These are phyloP conservation scores for Annulohypoxylon stygium DNA, from an alignment of 495 filamentous ascomycete genomes.

Conservation along the genomic window DNA sequence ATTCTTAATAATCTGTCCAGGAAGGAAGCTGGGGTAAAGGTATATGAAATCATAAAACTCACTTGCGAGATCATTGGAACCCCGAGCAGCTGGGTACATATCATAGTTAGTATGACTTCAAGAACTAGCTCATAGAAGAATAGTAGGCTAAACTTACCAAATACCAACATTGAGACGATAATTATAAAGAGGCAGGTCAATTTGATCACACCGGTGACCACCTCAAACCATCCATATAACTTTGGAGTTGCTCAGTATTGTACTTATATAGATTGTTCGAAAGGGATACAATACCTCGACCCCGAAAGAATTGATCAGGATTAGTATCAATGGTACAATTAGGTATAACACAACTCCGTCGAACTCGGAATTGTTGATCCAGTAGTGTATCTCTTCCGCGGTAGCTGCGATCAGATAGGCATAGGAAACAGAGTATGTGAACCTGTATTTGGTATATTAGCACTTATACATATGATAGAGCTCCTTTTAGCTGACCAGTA, in stretches of 20 bases:
- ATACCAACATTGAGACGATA: constrained; percentile 38
- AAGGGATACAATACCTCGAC: constrained; percentile 32
- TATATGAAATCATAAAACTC: constrained; percentile 1
- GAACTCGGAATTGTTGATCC: constrained; percentile 25
- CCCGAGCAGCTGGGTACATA: neutral
- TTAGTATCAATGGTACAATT: constrained; percentile 36
- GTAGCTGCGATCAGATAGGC: constrained; percentile 57
- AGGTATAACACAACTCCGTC: constrained; percentile 42
- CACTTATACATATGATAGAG: neutral
- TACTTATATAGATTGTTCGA: neutral
- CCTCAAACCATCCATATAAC: constrained; percentile 49
- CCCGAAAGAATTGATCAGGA: constrained; percentile 40
- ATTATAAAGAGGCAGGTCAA: constrained; percentile 37
- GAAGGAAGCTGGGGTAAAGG: neutral
- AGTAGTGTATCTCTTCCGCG: constrained; percentile 57
- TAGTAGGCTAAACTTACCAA: constrained; percentile 13
- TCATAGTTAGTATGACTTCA: constrained; percentile 6
- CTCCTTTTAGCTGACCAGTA: constrained; percentile 58
- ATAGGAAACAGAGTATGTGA: constrained; percentile 60
- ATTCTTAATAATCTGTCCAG: neutral
- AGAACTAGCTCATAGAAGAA: neutral
- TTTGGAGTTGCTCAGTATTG: constrained; percentile 7
- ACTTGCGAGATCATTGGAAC: neutral
- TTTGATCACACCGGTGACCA: constrained; percentile 39
- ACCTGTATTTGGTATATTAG: constrained; percentile 49